phyloP scores from a whole-genome alignment of 768 basidiomycete genomes.

The Cytidiella melzeri region DNA sequence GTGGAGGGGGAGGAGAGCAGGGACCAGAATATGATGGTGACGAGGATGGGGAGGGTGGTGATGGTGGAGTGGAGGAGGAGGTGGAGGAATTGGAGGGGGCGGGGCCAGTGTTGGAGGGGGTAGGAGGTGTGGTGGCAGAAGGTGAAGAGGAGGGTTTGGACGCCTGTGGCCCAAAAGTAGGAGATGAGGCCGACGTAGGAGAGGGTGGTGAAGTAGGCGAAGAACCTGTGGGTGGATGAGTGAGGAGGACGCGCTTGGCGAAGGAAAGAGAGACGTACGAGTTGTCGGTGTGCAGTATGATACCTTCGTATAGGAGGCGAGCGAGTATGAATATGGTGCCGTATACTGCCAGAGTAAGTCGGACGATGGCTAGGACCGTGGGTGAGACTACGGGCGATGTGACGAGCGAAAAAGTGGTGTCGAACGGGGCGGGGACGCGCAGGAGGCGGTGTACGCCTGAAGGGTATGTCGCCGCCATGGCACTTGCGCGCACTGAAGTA shows the following conservation, averaged over 20 bases:
- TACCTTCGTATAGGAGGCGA: constrained; percentile 31
- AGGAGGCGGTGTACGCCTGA: too few relatives aligned
- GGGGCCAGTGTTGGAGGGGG: constrained; percentile 55
- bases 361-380: constrained; percentile 35
- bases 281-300: constrained; percentile 25
- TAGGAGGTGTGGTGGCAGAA: constrained; percentile 29
- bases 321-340: constrained; percentile 37
- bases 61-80: constrained; percentile 46
- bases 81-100: constrained; percentile 49
- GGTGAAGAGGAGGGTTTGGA: constrained; percentile 46
- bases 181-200: constrained; percentile 55
- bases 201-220: constrained; percentile 61
- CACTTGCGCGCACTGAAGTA: too few relatives aligned
- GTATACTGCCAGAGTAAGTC: constrained; percentile 47
- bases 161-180: constrained; percentile 54
- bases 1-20: constrained; percentile 39
- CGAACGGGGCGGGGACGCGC: constrained; percentile 37
- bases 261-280: constrained; percentile 27
- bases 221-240: constrained; percentile 50
- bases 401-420: constrained; percentile 33
- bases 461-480: too few relatives aligned
- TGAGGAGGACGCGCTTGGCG: too few relatives aligned
- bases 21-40: constrained; percentile 60
- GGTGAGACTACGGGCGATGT: constrained; percentile 47
- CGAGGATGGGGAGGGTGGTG: constrained; percentile 51